Base-by-base conservation (phyloP, 2,329 filamentous ascomycete species). In the Septoria linicola region DNA sequence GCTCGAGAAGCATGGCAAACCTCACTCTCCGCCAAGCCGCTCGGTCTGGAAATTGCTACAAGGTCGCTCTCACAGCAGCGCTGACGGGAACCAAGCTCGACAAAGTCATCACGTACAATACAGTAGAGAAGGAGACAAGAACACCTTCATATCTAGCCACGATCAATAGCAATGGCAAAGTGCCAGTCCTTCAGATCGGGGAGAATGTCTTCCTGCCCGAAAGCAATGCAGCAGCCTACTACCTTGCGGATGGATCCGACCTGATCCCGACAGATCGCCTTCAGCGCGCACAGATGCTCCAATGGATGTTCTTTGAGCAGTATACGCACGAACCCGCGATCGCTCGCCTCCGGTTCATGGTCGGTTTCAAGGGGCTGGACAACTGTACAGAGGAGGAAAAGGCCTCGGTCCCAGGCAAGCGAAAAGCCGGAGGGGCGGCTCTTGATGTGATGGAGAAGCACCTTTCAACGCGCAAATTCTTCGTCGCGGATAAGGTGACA, bases 221-320 rank as follows among this genome's bases (percentile, higher is more conserved):
- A 41, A 58, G 55, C 42, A 49, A 49, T 11, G 53, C 53, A 44
- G 55, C 55, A 13, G 42, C 34, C 14, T 51, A 55, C 41, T 55
- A 58, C 45, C 19, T 58, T n/a, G 55, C 53, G 10, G 35, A 32
- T 14, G 47, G 40, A 31, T 48, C 34, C 25, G n/a, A 34, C 25
- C 39, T 55, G 3, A 48, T 58, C 13, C 55, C 55, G 0, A 39
- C 20, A 19, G 53, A 55, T 21, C 45, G 49, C 1, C 37, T 53
- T 1, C 20, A 55, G 10, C 49, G 53, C 20, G 53, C 53, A 0
- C 49, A 53, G n/a, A 53, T 58, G 49, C 53, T 58, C 20, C 45
- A 52, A 30, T 58, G 49, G 53, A 55, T 55, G 41, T 58, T 55
- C 23, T 58, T 53, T 27, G 55, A 58, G 19, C 52, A 58, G 20